A percentile compares a stretch with the other conserved stretches of the same genome.
phyloP scores from a whole-genome alignment of 768 basidiomycete genomes.

The Myochromella boudieri region DNA sequence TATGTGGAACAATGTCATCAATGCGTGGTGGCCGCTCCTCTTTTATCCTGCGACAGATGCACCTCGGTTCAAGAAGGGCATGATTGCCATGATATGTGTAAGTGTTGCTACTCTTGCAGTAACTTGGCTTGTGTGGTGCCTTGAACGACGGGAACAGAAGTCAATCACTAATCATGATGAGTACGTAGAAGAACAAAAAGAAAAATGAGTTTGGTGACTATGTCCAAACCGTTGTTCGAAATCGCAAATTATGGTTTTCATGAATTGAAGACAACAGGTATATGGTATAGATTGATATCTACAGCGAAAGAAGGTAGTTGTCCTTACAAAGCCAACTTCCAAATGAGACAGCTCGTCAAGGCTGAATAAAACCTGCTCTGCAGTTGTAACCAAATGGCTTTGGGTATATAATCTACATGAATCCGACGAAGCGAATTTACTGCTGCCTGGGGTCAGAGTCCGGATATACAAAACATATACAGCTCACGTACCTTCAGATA shows the following conservation, averaged over 20 bases:
- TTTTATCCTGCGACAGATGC: constrained; percentile 77
- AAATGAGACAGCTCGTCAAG: not conserved
- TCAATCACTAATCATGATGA: constrained; percentile 3
- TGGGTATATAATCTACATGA: too few species aligned
- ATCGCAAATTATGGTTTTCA: too few species aligned
- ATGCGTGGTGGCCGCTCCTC: constrained; percentile 70
- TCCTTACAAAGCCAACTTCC: not conserved
- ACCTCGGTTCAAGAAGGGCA: constrained; percentile 64
- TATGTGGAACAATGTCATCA: constrained; percentile 70
- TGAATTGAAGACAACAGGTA: not conserved
- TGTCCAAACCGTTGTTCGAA: too few species aligned
- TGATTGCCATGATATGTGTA: constrained; percentile 66
- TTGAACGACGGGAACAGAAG: constrained; percentile 40
- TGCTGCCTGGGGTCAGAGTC: too few species aligned
- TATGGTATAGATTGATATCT: not conserved
- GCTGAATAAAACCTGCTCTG: constrained; percentile 1
- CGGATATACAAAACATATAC: too few species aligned
- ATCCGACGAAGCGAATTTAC: too few species aligned
- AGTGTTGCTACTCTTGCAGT: constrained; percentile 54
- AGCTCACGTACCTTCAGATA: constrained; percentile 11
- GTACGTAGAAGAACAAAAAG: not conserved
- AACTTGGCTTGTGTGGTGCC: constrained; percentile 56
- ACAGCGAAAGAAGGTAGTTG: not conserved
- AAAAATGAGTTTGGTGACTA: constrained; percentile 2
- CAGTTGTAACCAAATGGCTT: not conserved